These are phyloP conservation scores for Sclerotinia subarctica DNA, from an alignment of 2,329 filamentous ascomycete genomes.

Conservation along the genomic window DNA sequence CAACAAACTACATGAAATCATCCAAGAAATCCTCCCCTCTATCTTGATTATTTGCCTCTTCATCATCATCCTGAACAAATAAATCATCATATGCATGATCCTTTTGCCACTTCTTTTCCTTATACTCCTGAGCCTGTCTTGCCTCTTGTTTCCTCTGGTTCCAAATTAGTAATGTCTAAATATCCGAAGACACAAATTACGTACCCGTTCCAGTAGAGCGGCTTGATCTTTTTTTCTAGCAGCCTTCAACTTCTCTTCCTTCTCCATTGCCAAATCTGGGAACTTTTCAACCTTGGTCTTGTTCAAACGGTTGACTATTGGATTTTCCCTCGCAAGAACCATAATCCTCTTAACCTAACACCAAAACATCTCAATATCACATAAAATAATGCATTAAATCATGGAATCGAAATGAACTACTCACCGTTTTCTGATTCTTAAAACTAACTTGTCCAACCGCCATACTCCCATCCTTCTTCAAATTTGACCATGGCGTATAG, in stretches of 20 bases:
- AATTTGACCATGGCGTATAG: slow-evolving; percentile 96
- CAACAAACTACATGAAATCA: slow-evolving; percentile 76
- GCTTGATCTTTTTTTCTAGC: slow-evolving; percentile 70
- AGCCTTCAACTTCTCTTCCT: slow-evolving; percentile 70
- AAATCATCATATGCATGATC: slow-evolving; percentile 97
- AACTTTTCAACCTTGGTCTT: slow-evolving; percentile 90
- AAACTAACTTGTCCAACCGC: slow-evolving; percentile 92
- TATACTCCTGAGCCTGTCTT: slow-evolving; percentile 70
- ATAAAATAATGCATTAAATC: background rate
- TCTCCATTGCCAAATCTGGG: slow-evolving; percentile 79
- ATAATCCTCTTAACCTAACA: slow-evolving; percentile 73
- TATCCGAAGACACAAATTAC: slow-evolving; percentile 27
- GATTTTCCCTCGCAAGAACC: slow-evolving; percentile 77
- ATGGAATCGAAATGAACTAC: background rate
- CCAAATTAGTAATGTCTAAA: slow-evolving; percentile 9
- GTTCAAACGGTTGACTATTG: slow-evolving; percentile 94
- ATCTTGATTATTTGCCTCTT: slow-evolving; percentile 77
- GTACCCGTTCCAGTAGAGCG: slow-evolving; percentile 58
- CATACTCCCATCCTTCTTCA: slow-evolving; percentile 95
- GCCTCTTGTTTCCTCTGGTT: slow-evolving; percentile 73
- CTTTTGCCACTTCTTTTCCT: slow-evolving; percentile 89
- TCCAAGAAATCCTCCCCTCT: slow-evolving; percentile 74
- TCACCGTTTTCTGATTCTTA: slow-evolving; percentile 73
- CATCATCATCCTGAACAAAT: slow-evolving; percentile 74
- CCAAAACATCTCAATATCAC: slow-evolving; percentile 2